phyloP scores from a whole-genome alignment of 768 basidiomycete genomes.

The Dictyophora rubrovolvata region DNA sequence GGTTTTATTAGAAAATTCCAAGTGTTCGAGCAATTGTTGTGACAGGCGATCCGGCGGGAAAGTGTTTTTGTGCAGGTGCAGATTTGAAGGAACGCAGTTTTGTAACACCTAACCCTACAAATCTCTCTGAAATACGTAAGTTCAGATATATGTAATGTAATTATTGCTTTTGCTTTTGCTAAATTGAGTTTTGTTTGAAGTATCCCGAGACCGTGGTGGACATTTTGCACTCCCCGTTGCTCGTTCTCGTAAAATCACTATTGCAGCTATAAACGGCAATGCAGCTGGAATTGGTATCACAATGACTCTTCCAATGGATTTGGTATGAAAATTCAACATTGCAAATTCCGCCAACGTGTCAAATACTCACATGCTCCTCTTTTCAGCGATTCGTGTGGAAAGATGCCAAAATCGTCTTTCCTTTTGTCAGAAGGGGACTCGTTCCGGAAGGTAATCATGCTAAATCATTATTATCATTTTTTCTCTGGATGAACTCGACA shows the following conservation, averaged over 20 bases:
- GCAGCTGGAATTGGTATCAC: slow-evolving; percentile 22
- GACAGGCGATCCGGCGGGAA: slow-evolving; percentile 33
- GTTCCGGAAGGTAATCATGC: slow-evolving; percentile 32
- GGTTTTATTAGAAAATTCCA: not conserved
- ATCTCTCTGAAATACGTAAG: not conserved
- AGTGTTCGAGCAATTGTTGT: not conserved
- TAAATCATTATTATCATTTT: not conserved
- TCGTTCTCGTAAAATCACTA: slow-evolving; percentile 45
- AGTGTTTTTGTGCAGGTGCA: slow-evolving; percentile 49
- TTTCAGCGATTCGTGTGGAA: slow-evolving; percentile 35
- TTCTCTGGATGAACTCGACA: not conserved
- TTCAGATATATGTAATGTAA: not conserved
- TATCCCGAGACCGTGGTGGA: slow-evolving; percentile 42
- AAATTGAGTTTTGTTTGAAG: slow-evolving; percentile 8
- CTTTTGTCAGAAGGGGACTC: slow-evolving; percentile 42
- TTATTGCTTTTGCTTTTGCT: not conserved
- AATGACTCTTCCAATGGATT: slow-evolving; percentile 3
- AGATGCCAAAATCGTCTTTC: slow-evolving; percentile 39
- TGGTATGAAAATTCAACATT: not conserved
- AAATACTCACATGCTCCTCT: not conserved
- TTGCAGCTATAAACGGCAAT: slow-evolving; percentile 41
- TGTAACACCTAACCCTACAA: not conserved
- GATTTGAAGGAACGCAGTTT: not conserved
- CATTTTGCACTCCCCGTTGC: slow-evolving; percentile 35
- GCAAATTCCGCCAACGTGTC: too few species aligned